Base-by-base conservation (phyloP, 2,329 filamentous ascomycete genomes). In the Westerdykella sp. region DNA sequence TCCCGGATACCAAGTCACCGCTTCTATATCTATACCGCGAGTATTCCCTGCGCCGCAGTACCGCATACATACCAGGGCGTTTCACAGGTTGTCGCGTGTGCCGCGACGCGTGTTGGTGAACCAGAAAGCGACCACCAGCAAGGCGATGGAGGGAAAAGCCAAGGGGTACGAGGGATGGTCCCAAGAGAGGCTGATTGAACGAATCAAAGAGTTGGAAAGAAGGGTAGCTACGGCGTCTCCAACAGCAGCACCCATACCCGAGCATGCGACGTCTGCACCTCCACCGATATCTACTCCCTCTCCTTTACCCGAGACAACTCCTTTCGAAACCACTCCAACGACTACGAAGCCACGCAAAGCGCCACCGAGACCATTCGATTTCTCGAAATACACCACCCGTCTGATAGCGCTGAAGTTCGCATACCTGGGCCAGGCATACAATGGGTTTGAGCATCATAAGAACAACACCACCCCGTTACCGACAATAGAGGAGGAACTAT, bases 321-420 rank as follows among this genome's bases (percentile, higher is more conserved):
- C 32, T 35, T 18, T 13, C 10, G 5, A 44, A 47, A 34, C 39
- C 51, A 16, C 39, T 45, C 32, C 47, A 54, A 11, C 32, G n/a
- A 53, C 55, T 42, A 56, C 55, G 41, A 63, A 60, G 41, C 48
- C 58, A n/a, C 49, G 52, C 18, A 64, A 62, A 40, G 65, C 68
- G n/a, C 53, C 61, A 34, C 57, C 65, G 21, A 71, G 75, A 49
- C 72, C 73, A 40, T 83, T 95, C 59, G 87, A 97, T 62, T 81
- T 87, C 0, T 81, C 81, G 12, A 85, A 81, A 60, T 95, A 96
- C 66, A 78, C 80, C 30, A 94, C 88, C 1, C 81, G 93, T 37
- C 81, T 84, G 47, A 85, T 98, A 50, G 93, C 91, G 6, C 73
- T 98, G 46, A 97, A 96, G 67, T 82, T 98, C 49, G 90, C 93